Evolutionary conservation across 352 stramenopile genomes (phyloP), one percentile per base, ranked within the genome.

Genomic region (Elongisporangium anandrum): DNA sequence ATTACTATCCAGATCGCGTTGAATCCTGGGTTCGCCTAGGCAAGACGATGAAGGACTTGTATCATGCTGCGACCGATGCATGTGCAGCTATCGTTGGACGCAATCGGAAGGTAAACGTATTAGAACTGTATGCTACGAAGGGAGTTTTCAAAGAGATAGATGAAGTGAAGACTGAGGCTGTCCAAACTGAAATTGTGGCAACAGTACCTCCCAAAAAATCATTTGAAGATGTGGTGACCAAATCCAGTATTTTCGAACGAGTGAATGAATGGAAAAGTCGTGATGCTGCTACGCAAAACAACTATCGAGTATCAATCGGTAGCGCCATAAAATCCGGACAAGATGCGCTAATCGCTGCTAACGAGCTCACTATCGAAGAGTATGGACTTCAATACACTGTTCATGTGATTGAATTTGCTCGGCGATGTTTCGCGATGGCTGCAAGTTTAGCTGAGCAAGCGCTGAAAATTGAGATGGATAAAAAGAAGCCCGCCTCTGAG

Each of bases 31-130:
- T 87, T 57, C 73, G 77, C 4, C 64, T 92, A 5, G 80, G 79
- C 20, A 76, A 84, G 41, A 83, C 79, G 9, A 81, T 85, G 62
- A 89, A 90, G 45, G 78, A 88, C 56, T 57, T 90, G 9, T 89
- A 88, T 57, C 78, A 90, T 39, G 69, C 77, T 29, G 63, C 72
- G 3, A 89, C 77, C 2, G 82, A 92, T 50, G 80, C 79, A 3
- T 86, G 81, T 57, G 71, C 73, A 0, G 68, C 81, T 7, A 22
- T 88, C 0, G 60, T 92, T 15, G 77, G 75, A 15, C 65, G 73
- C 17, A 68, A 85, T n/a, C 49, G 61, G 19, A 74, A 71, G 50
- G 65, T 77, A 22, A 56, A 59, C 56, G 75, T 77, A 39, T 64
- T 87, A 0, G 60, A 59, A 10, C 69, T 57, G 59, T 85, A 81